These are phyloP conservation scores for Talaromyces proteolyticus DNA, from an alignment of 495 filamentous ascomycete species.

Conservation along the genomic window DNA sequence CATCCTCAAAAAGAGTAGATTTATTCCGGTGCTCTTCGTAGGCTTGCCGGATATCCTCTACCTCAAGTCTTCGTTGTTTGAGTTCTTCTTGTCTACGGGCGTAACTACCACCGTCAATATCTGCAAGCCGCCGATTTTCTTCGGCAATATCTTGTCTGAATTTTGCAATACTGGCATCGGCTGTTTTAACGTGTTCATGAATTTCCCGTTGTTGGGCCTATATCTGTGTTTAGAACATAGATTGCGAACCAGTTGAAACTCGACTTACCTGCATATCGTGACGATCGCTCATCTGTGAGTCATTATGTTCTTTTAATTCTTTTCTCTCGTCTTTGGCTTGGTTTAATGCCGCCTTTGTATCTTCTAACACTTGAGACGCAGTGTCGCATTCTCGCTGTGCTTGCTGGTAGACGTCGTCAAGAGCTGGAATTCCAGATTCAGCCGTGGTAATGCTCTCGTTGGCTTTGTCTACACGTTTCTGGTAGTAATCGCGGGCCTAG, in stretches of 20 bases:
- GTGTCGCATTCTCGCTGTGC: constrained; percentile 43
- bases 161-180: constrained; percentile 32
- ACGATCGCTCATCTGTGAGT: constrained; percentile 34
- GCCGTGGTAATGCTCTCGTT: constrained; percentile 35
- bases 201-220: constrained; percentile 49
- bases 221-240: constrained; percentile 5
- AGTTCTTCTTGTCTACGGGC: constrained; percentile 41
- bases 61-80: constrained; percentile 27
- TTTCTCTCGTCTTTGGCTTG: constrained; percentile 34
- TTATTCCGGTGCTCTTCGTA: constrained; percentile 26
- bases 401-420: constrained; percentile 35
- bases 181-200: constrained; percentile 35
- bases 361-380: constrained; percentile 46
- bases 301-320: constrained; percentile 29
- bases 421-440: constrained; percentile 29
- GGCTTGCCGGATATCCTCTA: constrained; percentile 21
- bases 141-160: constrained; percentile 32
- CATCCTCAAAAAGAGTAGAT: constrained; percentile 18
- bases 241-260: background rate
- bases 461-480: constrained; percentile 23
- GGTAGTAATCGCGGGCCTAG: constrained; percentile 27
- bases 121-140: constrained; percentile 45
- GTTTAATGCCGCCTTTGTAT: constrained; percentile 43
- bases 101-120: constrained; percentile 48
- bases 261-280: constrained; percentile 44